A percentile compares a stretch with the other conserved stretches of the same genome.
These are phyloP conservation scores for Miscanthus lutarioriparius DNA, from an alignment of 176 grass and related monocot species.

Conservation along the genomic window DNA sequence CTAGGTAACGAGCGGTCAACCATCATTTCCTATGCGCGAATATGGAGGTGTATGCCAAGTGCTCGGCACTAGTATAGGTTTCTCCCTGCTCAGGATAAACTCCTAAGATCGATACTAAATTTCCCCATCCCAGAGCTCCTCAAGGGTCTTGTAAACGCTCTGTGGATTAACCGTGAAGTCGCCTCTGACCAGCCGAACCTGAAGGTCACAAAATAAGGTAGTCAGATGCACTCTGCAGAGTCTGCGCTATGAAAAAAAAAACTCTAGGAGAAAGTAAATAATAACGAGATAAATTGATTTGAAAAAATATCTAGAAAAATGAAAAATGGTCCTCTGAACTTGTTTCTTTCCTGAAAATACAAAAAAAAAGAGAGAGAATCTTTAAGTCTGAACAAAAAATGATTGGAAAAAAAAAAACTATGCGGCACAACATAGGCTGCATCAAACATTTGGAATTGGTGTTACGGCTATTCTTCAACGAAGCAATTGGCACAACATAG, in stretches of 20 bases:
- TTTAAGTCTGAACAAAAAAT: too few relatives aligned
- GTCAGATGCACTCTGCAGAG: neutral
- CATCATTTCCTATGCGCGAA: too few relatives aligned
- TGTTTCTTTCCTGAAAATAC: too few relatives aligned
- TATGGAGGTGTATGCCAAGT: too few relatives aligned
- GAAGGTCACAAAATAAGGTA: conserved; percentile 1
- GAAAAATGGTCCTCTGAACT: too few relatives aligned
- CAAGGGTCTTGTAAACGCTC: conserved; percentile 58
- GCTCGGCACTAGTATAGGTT: too few relatives aligned
- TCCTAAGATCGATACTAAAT: conserved; percentile 16
- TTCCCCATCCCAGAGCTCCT: conserved; percentile 63
- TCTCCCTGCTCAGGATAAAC: neutral
- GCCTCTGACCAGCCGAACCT: conserved; percentile 44
- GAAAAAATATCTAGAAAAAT: too few relatives aligned
- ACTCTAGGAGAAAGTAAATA: neutral
- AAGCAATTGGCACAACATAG: neutral
- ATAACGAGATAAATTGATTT: too few relatives aligned
- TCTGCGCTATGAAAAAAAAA: neutral
- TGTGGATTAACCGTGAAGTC: conserved; percentile 40
- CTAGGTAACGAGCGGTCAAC: too few relatives aligned
- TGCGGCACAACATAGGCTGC: neutral
- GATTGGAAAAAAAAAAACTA: too few relatives aligned
- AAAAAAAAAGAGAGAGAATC: too few relatives aligned
- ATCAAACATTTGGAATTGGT: neutral
- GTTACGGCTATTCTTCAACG: neutral